A percentile compares a stretch with the other conserved stretches of the same genome.
Evolutionary conservation across 1,284 basidiomycete genomes (phyloP).

Genomic region (Phellopilus nigrolimitatus): DNA sequence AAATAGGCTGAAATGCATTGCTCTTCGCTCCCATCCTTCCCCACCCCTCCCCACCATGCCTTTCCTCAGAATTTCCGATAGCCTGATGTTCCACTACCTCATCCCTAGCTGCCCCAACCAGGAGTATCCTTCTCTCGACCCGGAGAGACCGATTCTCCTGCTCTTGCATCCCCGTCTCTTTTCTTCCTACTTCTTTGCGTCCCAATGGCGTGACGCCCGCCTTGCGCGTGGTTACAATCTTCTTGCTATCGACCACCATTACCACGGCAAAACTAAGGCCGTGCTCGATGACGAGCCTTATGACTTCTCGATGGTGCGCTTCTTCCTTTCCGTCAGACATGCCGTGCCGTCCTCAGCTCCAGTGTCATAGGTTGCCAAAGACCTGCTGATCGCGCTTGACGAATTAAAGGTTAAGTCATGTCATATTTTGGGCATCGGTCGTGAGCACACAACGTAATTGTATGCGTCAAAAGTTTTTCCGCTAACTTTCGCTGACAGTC

Average conservation of each 20-base stretch:
- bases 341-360: background rate
- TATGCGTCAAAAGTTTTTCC: constrained; percentile 3
- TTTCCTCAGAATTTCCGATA: constrained; percentile 19
- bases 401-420: constrained; percentile 18
- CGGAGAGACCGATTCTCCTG: constrained; percentile 18
- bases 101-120: constrained; percentile 22
- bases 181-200: constrained; percentile 22
- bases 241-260: constrained; percentile 22
- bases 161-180: constrained; percentile 22
- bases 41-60: constrained; percentile 17
- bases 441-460: constrained; percentile 2
- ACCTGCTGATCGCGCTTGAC: constrained; percentile 20
- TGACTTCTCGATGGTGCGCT: constrained; percentile 19
- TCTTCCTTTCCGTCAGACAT: background rate
- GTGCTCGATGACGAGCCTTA: constrained; percentile 21
- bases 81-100: constrained; percentile 18
- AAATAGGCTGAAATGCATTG: no score
- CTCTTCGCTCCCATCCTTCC: background rate
- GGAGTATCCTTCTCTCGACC: constrained; percentile 19
- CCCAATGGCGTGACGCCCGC: constrained; percentile 21
- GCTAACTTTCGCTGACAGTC: background rate
- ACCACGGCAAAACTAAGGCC: constrained; percentile 21
- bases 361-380: constrained; percentile 15
- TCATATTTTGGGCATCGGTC: constrained; percentile 21
- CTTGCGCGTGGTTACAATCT: constrained; percentile 22